Conservation (phyloP, 2,329 filamentous ascomycete species). For the Calonectria fujianensis region DNA sequence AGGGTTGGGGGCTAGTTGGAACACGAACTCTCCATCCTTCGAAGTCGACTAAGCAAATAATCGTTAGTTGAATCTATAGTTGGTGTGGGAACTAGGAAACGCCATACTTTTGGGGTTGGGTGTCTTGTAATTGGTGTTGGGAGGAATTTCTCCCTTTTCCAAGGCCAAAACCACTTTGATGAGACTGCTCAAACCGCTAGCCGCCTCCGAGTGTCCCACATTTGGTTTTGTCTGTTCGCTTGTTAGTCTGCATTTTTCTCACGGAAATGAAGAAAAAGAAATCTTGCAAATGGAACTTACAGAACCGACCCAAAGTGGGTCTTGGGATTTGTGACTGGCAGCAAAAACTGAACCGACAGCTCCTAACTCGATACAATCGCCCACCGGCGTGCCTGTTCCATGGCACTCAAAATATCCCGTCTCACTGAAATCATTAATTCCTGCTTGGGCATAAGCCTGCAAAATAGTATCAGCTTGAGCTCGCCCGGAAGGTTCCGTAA, state of each 20-base stretch:
- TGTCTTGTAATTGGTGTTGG: conserved; percentile 52
- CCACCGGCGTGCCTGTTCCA: conserved; percentile 56
- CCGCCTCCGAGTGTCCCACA: conserved; percentile 55
- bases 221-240: conserved; percentile 55
- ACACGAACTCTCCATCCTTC: conserved; percentile 52
- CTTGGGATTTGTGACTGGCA: conserved; percentile 46
- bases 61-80: conserved; percentile 26
- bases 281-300: conserved; percentile 60
- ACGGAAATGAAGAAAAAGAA: neutral
- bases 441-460: conserved; percentile 52
- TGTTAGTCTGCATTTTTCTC: conserved; percentile 43
- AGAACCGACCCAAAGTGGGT: conserved; percentile 64
- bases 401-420: conserved; percentile 58
- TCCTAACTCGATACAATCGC: conserved; percentile 55
- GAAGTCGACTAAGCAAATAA: conserved; percentile 43
- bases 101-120: conserved; percentile 52
- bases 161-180: conserved; percentile 54
- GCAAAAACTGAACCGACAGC: conserved; percentile 60
- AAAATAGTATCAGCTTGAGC: conserved; percentile 63
- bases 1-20: conserved; percentile 46
- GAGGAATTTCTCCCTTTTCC: conserved; percentile 54
- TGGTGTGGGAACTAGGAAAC: neutral
- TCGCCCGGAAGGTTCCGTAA: conserved; percentile 69
- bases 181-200: conserved; percentile 54
- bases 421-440: conserved; percentile 46